phyloP scores from a whole-genome alignment of 2,329 filamentous ascomycete genomes.

The Microcyclospora pomicola region DNA sequence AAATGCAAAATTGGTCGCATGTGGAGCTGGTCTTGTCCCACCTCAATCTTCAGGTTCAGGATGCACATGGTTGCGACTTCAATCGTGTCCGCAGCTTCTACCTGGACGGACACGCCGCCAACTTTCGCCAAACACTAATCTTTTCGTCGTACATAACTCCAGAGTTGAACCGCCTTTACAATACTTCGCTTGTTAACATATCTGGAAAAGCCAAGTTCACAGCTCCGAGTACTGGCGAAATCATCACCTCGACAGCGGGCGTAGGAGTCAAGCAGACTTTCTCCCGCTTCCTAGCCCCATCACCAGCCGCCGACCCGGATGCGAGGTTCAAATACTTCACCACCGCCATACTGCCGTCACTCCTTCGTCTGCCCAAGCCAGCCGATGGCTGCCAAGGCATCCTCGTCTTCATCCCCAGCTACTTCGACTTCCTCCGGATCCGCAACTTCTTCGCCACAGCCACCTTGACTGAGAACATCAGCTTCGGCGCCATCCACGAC shows the following conservation, averaged over 20 bases:
- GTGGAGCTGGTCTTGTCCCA: conserved; percentile 83
- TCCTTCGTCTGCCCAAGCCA: conserved; percentile 55
- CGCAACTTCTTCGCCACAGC: conserved; percentile 82
- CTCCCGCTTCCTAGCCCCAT: conserved; percentile 62
- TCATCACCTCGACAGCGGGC: conserved; percentile 39
- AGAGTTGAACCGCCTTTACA: conserved; percentile 69
- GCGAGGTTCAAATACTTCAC: conserved; percentile 84
- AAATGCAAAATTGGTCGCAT: conserved; percentile 99
- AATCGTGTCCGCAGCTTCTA: conserved; percentile 84
- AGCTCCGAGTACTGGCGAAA: conserved; percentile 51
- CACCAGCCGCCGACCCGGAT: conserved; percentile 66
- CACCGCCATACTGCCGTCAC: conserved; percentile 60
- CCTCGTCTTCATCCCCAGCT: conserved; percentile 80
- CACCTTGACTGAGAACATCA: conserved; percentile 38
- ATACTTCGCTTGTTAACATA: conserved; percentile 64
- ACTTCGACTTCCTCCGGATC: conserved; percentile 87
- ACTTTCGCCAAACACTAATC: conserved; percentile 75
- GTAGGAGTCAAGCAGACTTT: conserved; percentile 75
- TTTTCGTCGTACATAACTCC: conserved; percentile 75
- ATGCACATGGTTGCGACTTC: conserved; percentile 81
- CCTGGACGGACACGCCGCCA: conserved; percentile 68
- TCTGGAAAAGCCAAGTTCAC: conserved; percentile 65
- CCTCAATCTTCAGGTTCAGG: conserved; percentile 74
- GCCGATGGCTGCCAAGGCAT: conserved; percentile 45
- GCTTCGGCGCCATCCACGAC: conserved; percentile 78